Evolutionary conservation across 2,329 filamentous ascomycete species (phyloP).

Genomic region (Phaeosphaeriaceae sp.): DNA sequence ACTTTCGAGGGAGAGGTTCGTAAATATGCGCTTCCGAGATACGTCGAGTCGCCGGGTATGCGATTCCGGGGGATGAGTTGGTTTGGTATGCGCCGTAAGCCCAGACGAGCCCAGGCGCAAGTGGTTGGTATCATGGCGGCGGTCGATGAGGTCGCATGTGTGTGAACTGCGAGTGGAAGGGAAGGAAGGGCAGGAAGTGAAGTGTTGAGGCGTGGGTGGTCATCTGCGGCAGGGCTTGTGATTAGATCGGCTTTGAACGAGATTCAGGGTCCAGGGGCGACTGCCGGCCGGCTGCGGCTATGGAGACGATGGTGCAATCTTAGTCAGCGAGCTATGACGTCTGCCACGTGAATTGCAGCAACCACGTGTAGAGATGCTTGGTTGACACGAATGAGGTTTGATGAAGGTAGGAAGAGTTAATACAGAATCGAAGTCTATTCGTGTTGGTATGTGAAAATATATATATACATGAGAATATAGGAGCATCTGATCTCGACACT

Average conservation of each 20-base stretch:
- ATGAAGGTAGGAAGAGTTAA: constrained; percentile 6
- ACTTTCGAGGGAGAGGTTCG: constrained; percentile 18
- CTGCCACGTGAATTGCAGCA: not conserved
- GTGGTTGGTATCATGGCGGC: constrained; percentile 39
- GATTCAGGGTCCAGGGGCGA: constrained; percentile 1
- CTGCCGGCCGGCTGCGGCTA: constrained; percentile 8
- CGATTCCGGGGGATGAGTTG: constrained; percentile 14
- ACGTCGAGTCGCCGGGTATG: constrained; percentile 8
- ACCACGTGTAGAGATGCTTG: not conserved
- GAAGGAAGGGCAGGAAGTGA: constrained; percentile 13
- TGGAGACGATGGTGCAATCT: constrained; percentile 7
- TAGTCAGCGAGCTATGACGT: constrained; percentile 16
- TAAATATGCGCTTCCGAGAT: constrained; percentile 13
- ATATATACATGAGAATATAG: constrained; percentile 29
- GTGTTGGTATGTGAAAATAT: constrained; percentile 3
- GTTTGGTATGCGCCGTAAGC: constrained; percentile 33
- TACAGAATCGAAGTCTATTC: constrained; percentile 16
- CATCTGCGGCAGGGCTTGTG: constrained; percentile 19
- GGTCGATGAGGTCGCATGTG: constrained; percentile 17
- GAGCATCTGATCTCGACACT: constrained; percentile 9
- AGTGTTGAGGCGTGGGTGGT: constrained; percentile 25
- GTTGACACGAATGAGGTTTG: not conserved
- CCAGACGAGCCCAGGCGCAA: constrained; percentile 35
- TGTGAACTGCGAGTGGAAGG: constrained; percentile 3
- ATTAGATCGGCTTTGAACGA: constrained; percentile 11